Evolutionary conservation across 257 asterid genomes (phyloP).

Genomic region (Ballota nigra): DNA sequence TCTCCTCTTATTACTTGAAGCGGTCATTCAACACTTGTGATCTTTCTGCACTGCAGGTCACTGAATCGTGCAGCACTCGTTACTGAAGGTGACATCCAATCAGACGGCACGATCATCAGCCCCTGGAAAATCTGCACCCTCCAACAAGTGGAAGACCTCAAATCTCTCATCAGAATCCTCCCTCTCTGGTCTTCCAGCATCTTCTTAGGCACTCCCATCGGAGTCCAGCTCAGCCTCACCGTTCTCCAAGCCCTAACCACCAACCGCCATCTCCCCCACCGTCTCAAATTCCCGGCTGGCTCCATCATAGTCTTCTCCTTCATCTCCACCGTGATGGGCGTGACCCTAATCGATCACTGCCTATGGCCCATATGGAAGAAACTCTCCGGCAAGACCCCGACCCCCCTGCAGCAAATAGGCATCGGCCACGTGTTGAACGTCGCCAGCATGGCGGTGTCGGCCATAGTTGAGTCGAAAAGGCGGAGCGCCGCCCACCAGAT

Average conservation of each 20-base stretch:
- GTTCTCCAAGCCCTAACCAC: constrained; percentile 41
- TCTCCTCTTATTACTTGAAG: too few relatives aligned
- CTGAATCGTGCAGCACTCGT: constrained; percentile 41
- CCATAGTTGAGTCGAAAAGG: constrained; percentile 44
- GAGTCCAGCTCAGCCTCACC: constrained; percentile 34
- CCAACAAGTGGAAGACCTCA: constrained; percentile 49
- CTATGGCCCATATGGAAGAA: constrained; percentile 28
- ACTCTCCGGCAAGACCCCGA: not conserved
- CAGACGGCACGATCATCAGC: constrained; percentile 20
- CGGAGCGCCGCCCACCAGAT: not conserved
- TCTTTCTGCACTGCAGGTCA: constrained; percentile 2
- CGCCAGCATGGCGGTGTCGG: constrained; percentile 48
- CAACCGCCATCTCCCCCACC: constrained; percentile 31
- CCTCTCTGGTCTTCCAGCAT: constrained; percentile 47
- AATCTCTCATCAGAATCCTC: constrained; percentile 30
- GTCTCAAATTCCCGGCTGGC: constrained; percentile 38
- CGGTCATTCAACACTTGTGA: too few relatives aligned
- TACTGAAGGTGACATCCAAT: constrained; percentile 30
- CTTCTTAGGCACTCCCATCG: constrained; percentile 41
- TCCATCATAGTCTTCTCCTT: constrained; percentile 33
- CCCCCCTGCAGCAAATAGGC: not conserved
- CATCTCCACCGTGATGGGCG: constrained; percentile 25
- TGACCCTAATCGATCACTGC: constrained; percentile 16
- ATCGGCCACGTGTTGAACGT: constrained; percentile 44
- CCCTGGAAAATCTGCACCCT: constrained; percentile 44